Evolutionary conservation across 345 rosid genomes (phyloP).

Genomic region (Camelina neglecta): DNA sequence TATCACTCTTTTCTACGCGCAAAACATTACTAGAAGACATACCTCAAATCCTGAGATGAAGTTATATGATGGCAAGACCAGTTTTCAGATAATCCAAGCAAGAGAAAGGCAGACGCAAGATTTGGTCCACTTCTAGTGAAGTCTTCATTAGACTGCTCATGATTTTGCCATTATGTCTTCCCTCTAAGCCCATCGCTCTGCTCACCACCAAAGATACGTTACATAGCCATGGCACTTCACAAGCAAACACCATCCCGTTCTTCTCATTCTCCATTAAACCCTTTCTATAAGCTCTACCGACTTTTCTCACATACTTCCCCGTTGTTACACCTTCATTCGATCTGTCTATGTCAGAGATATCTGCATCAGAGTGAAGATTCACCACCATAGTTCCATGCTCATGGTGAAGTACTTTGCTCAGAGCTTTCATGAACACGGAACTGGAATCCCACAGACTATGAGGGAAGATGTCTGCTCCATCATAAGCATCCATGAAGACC

Average conservation of each 20-base stretch:
- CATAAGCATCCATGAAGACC: constrained; percentile 90
- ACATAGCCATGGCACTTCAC: constrained; percentile 81
- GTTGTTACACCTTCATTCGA: constrained; percentile 46
- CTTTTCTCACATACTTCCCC: constrained; percentile 59
- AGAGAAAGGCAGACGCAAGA: constrained; percentile 66
- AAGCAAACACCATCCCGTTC: constrained; percentile 58
- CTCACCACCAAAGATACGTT: constrained; percentile 74
- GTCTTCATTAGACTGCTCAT: constrained; percentile 53
- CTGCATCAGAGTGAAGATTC: constrained; percentile 82
- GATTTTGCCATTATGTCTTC: constrained; percentile 46
- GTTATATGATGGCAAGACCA: too few relatives aligned
- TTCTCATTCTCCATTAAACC: constrained; percentile 48
- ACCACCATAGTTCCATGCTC: constrained; percentile 83
- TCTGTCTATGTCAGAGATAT: constrained; percentile 37
- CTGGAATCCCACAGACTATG: constrained; percentile 76
- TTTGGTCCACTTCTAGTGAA: constrained; percentile 57
- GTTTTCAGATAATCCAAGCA: constrained; percentile 30
- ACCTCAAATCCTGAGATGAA: too few relatives aligned
- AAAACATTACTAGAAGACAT: too few relatives aligned
- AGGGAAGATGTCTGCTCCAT: constrained; percentile 91
- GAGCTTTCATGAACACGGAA: constrained; percentile 66
- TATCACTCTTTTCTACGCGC: too few relatives aligned
- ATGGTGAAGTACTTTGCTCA: constrained; percentile 61
- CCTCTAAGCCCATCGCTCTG: constrained; percentile 51
- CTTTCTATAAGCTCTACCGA: constrained; percentile 65